Percentiles rank a stretch among this genome's conserved stretches.
phyloP scores from a whole-genome alignment of 192 early-diverging fungal species.

The Fimicolochytrium jonesii region DNA sequence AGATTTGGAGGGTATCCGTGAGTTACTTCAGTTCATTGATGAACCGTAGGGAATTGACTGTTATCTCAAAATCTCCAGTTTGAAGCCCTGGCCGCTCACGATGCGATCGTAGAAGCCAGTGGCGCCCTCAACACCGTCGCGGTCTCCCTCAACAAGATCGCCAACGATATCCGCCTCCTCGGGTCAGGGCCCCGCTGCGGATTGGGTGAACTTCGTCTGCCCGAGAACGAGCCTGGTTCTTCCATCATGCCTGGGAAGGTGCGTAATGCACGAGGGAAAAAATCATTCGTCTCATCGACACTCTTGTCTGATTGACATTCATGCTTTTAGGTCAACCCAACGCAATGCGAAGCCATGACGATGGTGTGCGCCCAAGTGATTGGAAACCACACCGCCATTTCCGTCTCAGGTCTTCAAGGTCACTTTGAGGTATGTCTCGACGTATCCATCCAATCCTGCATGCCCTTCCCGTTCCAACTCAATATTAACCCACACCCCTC shows the following conservation, averaged over 20 bases:
- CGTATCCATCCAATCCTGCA: neutral
- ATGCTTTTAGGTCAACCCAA: slow-evolving; percentile 78
- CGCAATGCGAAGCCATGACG: slow-evolving; percentile 98
- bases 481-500: neutral
- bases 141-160: slow-evolving; percentile 97
- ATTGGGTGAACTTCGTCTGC: slow-evolving; percentile 90
- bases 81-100: slow-evolving; percentile 97
- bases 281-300: neutral
- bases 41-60: too few species aligned
- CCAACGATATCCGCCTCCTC: slow-evolving; percentile 97
- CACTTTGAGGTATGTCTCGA: slow-evolving; percentile 78
- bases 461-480: neutral
- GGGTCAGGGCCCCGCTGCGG: slow-evolving; percentile 97
- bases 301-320: too few species aligned
- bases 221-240: slow-evolving; percentile 98
- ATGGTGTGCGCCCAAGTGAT: slow-evolving; percentile 99
- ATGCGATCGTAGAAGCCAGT: slow-evolving; percentile 94
- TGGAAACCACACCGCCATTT: slow-evolving; percentile 95
- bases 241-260: slow-evolving; percentile 99
- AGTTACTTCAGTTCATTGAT: neutral
- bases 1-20: neutral
- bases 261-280: neutral
- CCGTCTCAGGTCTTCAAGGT: slow-evolving; percentile 90
- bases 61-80: too few species aligned
- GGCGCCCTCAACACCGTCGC: slow-evolving; percentile 95